These are phyloP conservation scores for Mycosarcoma maydis DNA, from an alignment of 1,284 basidiomycete genomes.

Conservation along the genomic window DNA sequence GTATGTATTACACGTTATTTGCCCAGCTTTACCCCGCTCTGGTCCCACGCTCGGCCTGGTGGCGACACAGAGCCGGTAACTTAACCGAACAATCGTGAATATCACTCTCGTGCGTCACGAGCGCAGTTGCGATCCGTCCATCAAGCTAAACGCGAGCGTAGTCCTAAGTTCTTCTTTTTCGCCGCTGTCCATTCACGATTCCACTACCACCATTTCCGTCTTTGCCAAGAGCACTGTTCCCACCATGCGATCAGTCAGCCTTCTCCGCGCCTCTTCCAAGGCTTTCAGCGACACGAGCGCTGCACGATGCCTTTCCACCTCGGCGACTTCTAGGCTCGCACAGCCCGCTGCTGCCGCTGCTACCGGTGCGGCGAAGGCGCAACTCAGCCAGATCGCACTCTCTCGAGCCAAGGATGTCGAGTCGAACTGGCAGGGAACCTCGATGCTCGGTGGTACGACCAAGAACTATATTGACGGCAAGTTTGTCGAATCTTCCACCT, in stretches of 20 bases:
- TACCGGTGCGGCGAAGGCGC: constrained; percentile 15
- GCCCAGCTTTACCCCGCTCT: constrained; percentile 1
- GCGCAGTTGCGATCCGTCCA: background rate
- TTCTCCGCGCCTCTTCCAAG: constrained; percentile 29
- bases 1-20: too few species aligned
- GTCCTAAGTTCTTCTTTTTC: too few species aligned
- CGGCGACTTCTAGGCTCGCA: constrained; percentile 23
- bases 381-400: constrained; percentile 48
- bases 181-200: too few species aligned
- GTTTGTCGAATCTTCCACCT: constrained; percentile 82
- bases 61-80: background rate
- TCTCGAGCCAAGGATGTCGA: constrained; percentile 55
- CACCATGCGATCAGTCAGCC: constrained; percentile 23
- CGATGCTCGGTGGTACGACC: constrained; percentile 78
- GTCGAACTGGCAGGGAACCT: constrained; percentile 81
- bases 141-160: background rate
- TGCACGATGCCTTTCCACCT: constrained; percentile 38
- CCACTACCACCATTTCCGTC: constrained; percentile 2
- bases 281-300: constrained; percentile 12
- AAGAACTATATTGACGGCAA: constrained; percentile 84
- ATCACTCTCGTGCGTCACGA: too few species aligned
- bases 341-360: constrained; percentile 33
- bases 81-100: too few species aligned
- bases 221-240: background rate
- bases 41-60: background rate